Evolutionary conservation across 1,284 basidiomycete genomes (phyloP).

Genomic region (Albatrellus sp.): DNA sequence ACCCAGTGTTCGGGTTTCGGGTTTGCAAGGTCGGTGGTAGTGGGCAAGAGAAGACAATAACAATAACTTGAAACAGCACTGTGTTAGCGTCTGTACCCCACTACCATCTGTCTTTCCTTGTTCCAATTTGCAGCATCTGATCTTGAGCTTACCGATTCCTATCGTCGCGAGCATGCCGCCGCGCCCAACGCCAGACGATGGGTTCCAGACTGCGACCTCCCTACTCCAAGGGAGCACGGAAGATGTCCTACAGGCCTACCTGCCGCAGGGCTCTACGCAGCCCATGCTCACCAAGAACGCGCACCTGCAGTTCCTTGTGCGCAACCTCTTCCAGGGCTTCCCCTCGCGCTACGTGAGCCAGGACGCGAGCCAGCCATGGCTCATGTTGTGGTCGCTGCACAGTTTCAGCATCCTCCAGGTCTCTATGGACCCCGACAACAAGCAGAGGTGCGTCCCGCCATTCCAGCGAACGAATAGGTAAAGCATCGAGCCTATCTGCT

Average conservation of each 20-base stretch:
- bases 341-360: conserved; percentile 68
- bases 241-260: conserved; percentile 37
- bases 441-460: conserved; percentile 44
- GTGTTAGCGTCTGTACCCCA: too few relatives aligned
- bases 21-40: too few relatives aligned
- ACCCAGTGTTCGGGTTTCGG: too few relatives aligned
- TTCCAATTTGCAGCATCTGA: too few relatives aligned
- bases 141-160: too few relatives aligned
- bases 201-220: conserved; percentile 53
- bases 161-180: not conserved
- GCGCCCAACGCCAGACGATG: conserved; percentile 36
- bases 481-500: not conserved
- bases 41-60: too few relatives aligned
- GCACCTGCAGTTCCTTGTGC: conserved; percentile 59
- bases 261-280: conserved; percentile 17
- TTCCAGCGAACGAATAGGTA: not conserved
- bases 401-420: conserved; percentile 69
- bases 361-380: conserved; percentile 88
- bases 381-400: conserved; percentile 86
- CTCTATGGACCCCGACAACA: conserved; percentile 61
- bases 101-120: too few relatives aligned
- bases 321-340: conserved; percentile 65
- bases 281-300: conserved; percentile 37
- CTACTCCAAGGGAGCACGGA: conserved; percentile 58
- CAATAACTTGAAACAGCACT: too few relatives aligned